Conservation (phyloP, 306 rosid genomes). For the Urtica urens region DNA sequence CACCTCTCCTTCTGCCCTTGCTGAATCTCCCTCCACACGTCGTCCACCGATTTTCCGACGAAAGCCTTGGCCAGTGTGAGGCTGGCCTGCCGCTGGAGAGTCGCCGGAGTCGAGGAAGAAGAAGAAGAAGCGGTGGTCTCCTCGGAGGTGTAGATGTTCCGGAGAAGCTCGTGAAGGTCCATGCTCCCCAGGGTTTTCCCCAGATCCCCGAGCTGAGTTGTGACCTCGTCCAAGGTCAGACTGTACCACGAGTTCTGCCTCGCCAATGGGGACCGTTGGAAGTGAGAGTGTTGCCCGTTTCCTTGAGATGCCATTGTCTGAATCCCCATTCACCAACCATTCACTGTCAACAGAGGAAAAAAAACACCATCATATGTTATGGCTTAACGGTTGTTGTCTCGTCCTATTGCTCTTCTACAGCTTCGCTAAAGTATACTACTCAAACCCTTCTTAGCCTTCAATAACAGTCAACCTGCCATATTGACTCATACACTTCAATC, state of each 20-base stretch:
- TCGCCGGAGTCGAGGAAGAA: slow-evolving; percentile 19
- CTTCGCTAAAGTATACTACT: no score
- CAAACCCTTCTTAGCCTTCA: no score
- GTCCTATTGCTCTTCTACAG: no score
- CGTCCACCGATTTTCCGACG: slow-evolving; percentile 65
- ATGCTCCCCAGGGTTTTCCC: slow-evolving; percentile 56
- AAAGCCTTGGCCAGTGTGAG: slow-evolving; percentile 50
- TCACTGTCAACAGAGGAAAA: slow-evolving; percentile 18
- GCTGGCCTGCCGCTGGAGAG: slow-evolving; percentile 58
- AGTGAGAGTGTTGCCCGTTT: slow-evolving; percentile 52
- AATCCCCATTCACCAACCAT: slow-evolving; percentile 49
- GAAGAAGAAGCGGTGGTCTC: slow-evolving; percentile 16
- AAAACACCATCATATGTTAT: no score
- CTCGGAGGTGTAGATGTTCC: slow-evolving; percentile 61
- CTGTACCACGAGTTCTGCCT: slow-evolving; percentile 58
- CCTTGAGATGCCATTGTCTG: slow-evolving; percentile 62
- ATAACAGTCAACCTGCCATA: no score
- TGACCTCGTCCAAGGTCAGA: slow-evolving; percentile 57
- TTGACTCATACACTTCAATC: no score
- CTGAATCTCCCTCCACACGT: slow-evolving; percentile 72
- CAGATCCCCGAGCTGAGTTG: slow-evolving; percentile 33
- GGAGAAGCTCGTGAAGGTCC: slow-evolving; percentile 77
- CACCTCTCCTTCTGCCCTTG: slow-evolving; percentile 51
- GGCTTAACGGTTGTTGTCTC: no score
- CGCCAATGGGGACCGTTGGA: slow-evolving; percentile 33